These are phyloP conservation scores for Fusarium nygamai DNA, from an alignment of 2,329 filamentous ascomycete genomes.

Conservation along the genomic window DNA sequence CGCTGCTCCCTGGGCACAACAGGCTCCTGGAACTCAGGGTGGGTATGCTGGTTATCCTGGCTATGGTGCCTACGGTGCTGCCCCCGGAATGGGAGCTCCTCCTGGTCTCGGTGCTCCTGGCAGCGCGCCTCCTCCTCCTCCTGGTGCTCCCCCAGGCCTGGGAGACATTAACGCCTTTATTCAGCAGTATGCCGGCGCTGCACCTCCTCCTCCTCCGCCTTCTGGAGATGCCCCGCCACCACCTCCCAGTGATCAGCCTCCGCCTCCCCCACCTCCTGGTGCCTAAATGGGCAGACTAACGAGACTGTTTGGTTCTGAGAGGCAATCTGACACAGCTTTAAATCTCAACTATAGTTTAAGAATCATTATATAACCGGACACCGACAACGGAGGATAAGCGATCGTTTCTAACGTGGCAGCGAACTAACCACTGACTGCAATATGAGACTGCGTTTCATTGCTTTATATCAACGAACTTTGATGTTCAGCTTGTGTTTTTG, in stretches of 20 bases:
- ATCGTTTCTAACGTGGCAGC: constrained; percentile 29
- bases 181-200: constrained; percentile 69
- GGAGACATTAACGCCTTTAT: constrained; percentile 72
- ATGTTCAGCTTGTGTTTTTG: constrained; percentile 10
- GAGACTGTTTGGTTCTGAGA: not conserved
- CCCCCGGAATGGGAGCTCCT: constrained; percentile 53
- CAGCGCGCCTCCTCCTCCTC: constrained; percentile 57
- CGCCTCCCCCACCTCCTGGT: constrained; percentile 70
- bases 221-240: constrained; percentile 67
- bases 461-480: constrained; percentile 9
- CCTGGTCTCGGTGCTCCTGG: constrained; percentile 56
- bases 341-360: not conserved
- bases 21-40: constrained; percentile 61
- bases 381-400: constrained; percentile 1
- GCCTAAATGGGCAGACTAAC: constrained; percentile 49
- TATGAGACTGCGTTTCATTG: constrained; percentile 9
- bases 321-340: constrained; percentile 19
- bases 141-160: constrained; percentile 61
- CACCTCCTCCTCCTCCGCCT: constrained; percentile 67
- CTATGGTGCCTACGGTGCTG: constrained; percentile 61
- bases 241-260: constrained; percentile 69
- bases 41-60: constrained; percentile 65
- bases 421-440: constrained; percentile 29
- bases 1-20: constrained; percentile 65
- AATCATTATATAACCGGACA: not conserved